Conservation (phyloP, 768 basidiomycete species). For the Rhizopogon vulgaris region DNA sequence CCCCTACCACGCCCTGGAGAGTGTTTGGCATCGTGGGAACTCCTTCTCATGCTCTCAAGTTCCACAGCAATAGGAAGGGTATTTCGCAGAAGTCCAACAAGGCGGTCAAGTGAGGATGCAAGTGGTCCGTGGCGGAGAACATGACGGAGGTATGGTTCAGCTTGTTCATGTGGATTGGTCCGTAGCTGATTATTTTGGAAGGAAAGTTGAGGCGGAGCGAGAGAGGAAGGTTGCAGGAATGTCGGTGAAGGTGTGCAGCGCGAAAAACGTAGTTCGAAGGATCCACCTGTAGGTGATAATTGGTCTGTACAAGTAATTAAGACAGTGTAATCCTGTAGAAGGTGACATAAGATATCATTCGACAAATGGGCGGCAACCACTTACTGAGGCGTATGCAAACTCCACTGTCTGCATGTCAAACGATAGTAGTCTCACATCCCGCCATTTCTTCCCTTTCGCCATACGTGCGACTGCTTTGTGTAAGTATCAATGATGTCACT, state of each 20-base stretch:
- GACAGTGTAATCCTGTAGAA: constrained; percentile 61
- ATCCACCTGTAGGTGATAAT: constrained; percentile 59
- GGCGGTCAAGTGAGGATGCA: constrained; percentile 55
- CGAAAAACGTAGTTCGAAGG: constrained; percentile 70
- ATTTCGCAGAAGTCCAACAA: constrained; percentile 65
- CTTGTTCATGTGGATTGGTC: constrained; percentile 71
- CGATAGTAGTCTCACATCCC: constrained; percentile 74
- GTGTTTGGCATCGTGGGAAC: constrained; percentile 18
- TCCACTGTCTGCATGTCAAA: constrained; percentile 93
- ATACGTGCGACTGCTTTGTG: constrained; percentile 65
- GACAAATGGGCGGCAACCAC: constrained; percentile 5
- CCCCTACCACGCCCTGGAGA: constrained; percentile 3
- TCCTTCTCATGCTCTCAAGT: constrained; percentile 48
- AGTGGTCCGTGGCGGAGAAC: constrained; percentile 66
- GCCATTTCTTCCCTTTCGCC: constrained; percentile 66
- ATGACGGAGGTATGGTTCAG: constrained; percentile 68
- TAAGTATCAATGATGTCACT: constrained; percentile 1
- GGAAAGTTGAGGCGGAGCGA: constrained; percentile 21
- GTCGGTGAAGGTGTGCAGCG: constrained; percentile 27
- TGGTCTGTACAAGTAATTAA: constrained; percentile 77
- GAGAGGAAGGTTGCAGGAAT: constrained; percentile 10
- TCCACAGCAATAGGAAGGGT: constrained; percentile 75
- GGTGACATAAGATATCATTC: neutral
- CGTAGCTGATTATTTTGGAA: constrained; percentile 24
- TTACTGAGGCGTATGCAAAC: constrained; percentile 68